Evolutionary conservation across 768 basidiomycete species (phyloP).

Genomic region (Suillus alpinus): DNA sequence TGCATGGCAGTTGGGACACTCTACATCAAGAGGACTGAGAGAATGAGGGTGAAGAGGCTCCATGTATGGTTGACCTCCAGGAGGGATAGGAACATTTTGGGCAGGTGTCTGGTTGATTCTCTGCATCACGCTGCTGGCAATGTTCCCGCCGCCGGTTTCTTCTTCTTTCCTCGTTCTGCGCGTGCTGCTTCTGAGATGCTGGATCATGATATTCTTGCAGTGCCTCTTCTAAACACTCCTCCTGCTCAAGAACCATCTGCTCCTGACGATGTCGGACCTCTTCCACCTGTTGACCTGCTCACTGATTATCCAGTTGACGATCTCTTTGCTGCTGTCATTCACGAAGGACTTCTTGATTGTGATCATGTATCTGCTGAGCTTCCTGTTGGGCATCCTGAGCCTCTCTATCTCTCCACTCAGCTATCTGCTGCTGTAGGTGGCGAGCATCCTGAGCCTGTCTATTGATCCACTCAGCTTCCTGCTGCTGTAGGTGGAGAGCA

Average conservation of each 20-base stretch:
- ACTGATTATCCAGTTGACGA: not conserved
- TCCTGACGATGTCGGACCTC: not conserved
- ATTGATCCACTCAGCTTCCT: too few relatives aligned
- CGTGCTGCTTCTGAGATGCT: not conserved
- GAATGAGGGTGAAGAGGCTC: constrained; percentile 10
- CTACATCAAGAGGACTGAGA: constrained; percentile 8
- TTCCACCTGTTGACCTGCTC: not conserved
- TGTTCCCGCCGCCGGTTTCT: too few relatives aligned
- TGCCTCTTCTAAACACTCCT: not conserved
- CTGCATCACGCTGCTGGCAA: not conserved
- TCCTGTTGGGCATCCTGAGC: too few relatives aligned
- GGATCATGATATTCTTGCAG: not conserved
- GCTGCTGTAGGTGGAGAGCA: too few relatives aligned
- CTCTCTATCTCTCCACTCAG: too few relatives aligned
- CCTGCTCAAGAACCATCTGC: not conserved
- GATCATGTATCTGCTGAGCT: too few relatives aligned
- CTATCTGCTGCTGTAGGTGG: too few relatives aligned
- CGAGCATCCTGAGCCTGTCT: too few relatives aligned
- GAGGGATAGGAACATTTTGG: not conserved
- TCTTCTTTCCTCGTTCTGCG: not conserved
- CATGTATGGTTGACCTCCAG: not conserved
- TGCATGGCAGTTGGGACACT: constrained; percentile 18
- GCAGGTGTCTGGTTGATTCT: not conserved
- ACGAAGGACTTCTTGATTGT: too few relatives aligned
- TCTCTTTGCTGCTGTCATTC: too few relatives aligned